A percentile compares a stretch with the other conserved stretches of the same genome.
Conservation (phyloP, 805 yeast species). For the Yamadazyma olivae region DNA sequence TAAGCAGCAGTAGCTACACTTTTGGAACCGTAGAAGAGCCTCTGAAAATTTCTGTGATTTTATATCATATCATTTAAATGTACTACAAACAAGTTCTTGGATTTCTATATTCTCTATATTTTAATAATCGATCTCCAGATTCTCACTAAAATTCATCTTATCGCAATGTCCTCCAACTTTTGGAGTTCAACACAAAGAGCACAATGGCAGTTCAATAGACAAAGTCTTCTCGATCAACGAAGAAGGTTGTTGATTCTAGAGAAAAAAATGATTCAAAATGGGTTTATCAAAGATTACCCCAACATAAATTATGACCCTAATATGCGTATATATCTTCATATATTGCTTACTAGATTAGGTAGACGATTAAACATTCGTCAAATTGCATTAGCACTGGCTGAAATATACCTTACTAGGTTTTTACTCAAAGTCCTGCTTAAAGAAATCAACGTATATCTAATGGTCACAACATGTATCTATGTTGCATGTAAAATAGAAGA, state of each 20-base stretch:
- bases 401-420: conserved; percentile 78
- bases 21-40: conserved; percentile 40
- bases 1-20: conserved; percentile 54
- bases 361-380: conserved; percentile 76
- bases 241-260: conserved; percentile 38
- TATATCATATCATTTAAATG: too few species aligned
- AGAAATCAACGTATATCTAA: conserved; percentile 77
- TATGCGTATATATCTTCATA: conserved; percentile 77
- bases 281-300: conserved; percentile 41
- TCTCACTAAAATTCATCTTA: too few species aligned
- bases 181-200: conserved; percentile 83
- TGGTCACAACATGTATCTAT: conserved; percentile 83
- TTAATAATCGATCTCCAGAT: background rate
- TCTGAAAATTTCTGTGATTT: too few species aligned
- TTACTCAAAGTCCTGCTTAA: conserved; percentile 66
- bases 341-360: conserved; percentile 71
- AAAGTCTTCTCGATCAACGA: conserved; percentile 49
- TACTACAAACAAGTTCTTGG: too few species aligned
- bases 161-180: conserved; percentile 80
- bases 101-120: too few species aligned
- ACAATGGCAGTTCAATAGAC: conserved; percentile 78
- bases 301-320: conserved; percentile 52
- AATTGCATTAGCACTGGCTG: conserved; percentile 84
- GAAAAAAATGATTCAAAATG: conserved; percentile 41
- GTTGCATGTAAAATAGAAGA: conserved; percentile 94